phyloP scores from a whole-genome alignment of 192 early-diverging fungal genomes.

The Dissophora ornata region DNA sequence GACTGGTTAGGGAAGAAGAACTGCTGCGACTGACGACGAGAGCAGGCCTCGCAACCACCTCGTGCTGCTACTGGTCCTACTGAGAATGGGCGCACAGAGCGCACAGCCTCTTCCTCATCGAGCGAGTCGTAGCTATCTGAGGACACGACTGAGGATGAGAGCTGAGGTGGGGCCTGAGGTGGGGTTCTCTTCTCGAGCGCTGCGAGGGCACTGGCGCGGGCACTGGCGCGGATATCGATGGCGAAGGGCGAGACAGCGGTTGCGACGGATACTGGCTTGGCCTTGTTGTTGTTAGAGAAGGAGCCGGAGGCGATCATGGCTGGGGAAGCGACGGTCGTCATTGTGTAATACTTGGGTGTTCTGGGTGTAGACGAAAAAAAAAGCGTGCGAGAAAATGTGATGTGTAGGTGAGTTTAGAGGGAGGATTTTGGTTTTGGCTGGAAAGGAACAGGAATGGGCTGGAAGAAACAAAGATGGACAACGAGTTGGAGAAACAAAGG shows the following conservation, averaged over 20 bases:
- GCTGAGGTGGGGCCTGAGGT: conserved; percentile 25
- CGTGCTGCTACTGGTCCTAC: background rate
- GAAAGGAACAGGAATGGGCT: too few species aligned
- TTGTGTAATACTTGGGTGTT: background rate
- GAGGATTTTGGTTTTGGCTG: too few species aligned
- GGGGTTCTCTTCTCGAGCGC: conserved; percentile 8
- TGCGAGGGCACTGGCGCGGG: background rate
- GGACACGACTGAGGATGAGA: conserved; percentile 40
- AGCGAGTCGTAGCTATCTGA: conserved; percentile 13
- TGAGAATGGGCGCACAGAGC: too few species aligned
- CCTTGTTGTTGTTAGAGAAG: conserved; percentile 25
- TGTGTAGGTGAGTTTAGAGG: too few species aligned
- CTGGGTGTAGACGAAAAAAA: background rate
- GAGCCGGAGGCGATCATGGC: conserved; percentile 21
- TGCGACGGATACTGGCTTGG: conserved; percentile 13
- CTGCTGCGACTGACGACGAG: conserved; percentile 33
- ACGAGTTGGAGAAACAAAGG: too few species aligned
- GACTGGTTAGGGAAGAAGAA: conserved; percentile 46
- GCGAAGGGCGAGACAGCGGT: conserved; percentile 5
- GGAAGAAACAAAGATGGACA: too few species aligned
- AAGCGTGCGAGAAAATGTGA: too few species aligned
- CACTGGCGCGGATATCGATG: conserved; percentile 29
- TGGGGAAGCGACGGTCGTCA: conserved; percentile 4
- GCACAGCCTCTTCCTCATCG: background rate
- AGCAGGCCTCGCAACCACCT: background rate